These are phyloP conservation scores for Suhomyces atakaporum DNA, from an alignment of 1,139 yeast genomes.

Conservation along the genomic window DNA sequence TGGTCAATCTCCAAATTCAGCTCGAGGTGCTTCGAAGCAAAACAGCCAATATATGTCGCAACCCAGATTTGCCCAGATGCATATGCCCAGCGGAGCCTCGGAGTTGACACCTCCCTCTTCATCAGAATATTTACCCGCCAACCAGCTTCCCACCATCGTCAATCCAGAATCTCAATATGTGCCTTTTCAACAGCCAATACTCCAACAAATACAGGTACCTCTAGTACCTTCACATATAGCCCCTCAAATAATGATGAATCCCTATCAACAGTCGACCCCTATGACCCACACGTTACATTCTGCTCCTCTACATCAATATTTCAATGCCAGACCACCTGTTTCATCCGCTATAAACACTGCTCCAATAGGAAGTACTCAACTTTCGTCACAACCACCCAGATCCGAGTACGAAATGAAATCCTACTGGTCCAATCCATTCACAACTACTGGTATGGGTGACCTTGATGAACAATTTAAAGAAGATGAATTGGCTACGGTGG, in stretches of 20 bases:
- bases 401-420: background rate
- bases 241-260: background rate
- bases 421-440: slow-evolving; percentile 8
- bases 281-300: background rate
- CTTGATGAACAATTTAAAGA: slow-evolving; percentile 9
- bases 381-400: background rate
- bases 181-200: slow-evolving; percentile 1
- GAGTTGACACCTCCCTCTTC: background rate
- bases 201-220: background rate
- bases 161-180: background rate
- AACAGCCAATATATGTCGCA: background rate
- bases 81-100: background rate
- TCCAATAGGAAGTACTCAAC: background rate
- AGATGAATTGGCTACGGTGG: slow-evolving; percentile 9
- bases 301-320: slow-evolving; percentile 1
- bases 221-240: background rate
- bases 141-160: background rate
- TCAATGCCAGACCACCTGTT: slow-evolving; percentile 1
- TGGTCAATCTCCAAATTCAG: no score
- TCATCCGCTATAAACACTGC: slow-evolving; percentile 3
- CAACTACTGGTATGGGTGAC: background rate
- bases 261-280: background rate
- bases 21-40: background rate
- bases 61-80: background rate
- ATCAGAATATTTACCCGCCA: background rate